These are phyloP conservation scores for Calamus simplicifolius DNA, from an alignment of 176 grass and related monocot genomes.

Conservation along the genomic window DNA sequence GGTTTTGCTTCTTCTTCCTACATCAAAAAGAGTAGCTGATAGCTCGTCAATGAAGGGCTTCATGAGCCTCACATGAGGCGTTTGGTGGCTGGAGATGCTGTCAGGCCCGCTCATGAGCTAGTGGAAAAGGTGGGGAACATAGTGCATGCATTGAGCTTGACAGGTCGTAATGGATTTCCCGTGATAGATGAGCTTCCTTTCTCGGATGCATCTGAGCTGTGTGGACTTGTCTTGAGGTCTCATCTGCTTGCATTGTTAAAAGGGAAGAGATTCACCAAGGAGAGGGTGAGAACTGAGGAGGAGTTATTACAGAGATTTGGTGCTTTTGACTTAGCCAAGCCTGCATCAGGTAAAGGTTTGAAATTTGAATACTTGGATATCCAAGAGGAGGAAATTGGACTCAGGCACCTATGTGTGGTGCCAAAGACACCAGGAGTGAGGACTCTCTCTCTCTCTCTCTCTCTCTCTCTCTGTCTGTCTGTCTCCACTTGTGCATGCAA, in stretches of 20 bases:
- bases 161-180: conserved; percentile 84
- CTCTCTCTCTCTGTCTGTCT: conserved; percentile 11
- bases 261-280: conserved; percentile 57
- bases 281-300: conserved; percentile 41
- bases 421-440: conserved; percentile 87
- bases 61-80: conserved; percentile 81
- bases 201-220: conserved; percentile 62
- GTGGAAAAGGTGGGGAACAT: conserved; percentile 75
- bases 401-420: conserved; percentile 71
- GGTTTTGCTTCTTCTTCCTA: conserved; percentile 88
- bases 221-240: conserved; percentile 72
- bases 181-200: conserved; percentile 86
- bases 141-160: conserved; percentile 52
- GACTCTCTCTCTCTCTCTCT: conserved; percentile 8
- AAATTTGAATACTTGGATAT: conserved; percentile 70
- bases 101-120: conserved; percentile 62
- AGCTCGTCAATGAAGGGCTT: conserved; percentile 91
- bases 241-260: conserved; percentile 67
- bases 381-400: conserved; percentile 61
- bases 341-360: conserved; percentile 75
- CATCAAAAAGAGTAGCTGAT: conserved; percentile 83
- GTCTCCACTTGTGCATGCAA: neutral
- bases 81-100: conserved; percentile 62
- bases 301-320: conserved; percentile 44
- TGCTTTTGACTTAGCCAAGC: conserved; percentile 61